These are phyloP conservation scores for Dimocarpus longan DNA, from an alignment of 345 rosid species.

Conservation along the genomic window DNA sequence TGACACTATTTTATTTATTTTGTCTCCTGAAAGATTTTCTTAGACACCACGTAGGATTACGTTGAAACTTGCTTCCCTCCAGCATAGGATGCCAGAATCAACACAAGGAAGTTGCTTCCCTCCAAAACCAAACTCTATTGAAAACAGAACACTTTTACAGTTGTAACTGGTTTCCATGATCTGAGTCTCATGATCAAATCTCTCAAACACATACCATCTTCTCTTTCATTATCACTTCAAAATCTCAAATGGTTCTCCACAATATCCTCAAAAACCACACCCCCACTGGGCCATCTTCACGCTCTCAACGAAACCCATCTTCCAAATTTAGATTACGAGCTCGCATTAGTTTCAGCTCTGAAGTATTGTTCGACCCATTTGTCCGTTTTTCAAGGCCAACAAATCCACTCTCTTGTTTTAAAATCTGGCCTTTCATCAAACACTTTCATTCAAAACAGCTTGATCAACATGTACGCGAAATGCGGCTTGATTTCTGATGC, in stretches of 20 bases:
- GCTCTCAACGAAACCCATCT: slow-evolving; percentile 16
- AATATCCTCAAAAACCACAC: slow-evolving; percentile 1
- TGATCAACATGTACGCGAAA: slow-evolving; percentile 75
- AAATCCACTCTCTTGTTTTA: slow-evolving; percentile 55
- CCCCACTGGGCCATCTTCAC: slow-evolving; percentile 17
- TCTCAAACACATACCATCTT: slow-evolving; percentile 30
- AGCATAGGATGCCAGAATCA: neutral
- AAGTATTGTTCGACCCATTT: slow-evolving; percentile 48
- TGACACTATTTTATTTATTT: no score
- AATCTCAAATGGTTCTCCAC: slow-evolving; percentile 45
- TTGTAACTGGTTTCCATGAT: slow-evolving; percentile 28
- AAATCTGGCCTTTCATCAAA: slow-evolving; percentile 62
- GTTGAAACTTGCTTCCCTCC: slow-evolving; percentile 1
- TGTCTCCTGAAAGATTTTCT: no score
- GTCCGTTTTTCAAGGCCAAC: slow-evolving; percentile 45
- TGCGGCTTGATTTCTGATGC: slow-evolving; percentile 59
- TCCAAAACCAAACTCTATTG: neutral
- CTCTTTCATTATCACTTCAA: slow-evolving; percentile 14
- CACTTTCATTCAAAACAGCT: slow-evolving; percentile 63
- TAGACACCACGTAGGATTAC: neutral
- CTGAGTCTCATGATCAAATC: slow-evolving; percentile 42
- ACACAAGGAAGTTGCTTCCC: neutral
- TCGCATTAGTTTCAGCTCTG: slow-evolving; percentile 56
- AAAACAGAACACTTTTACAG: neutral
- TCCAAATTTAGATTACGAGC: slow-evolving; percentile 34